A percentile compares a stretch with the other conserved stretches of the same genome.
Evolutionary conservation across 441 rosid genomes (phyloP).

Genomic region (Adansonia rubrostipa): DNA sequence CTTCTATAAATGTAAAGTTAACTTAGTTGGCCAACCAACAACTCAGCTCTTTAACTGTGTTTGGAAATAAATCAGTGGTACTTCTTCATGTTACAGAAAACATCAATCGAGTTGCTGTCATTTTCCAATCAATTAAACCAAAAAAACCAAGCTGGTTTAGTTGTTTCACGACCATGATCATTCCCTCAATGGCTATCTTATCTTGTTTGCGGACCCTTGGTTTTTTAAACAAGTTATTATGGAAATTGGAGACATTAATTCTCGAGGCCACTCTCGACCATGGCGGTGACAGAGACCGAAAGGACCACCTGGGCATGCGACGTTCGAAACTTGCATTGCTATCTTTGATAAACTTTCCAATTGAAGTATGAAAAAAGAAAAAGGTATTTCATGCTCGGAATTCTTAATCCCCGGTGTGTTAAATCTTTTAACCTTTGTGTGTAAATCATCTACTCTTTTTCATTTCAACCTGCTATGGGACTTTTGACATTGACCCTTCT

Average conservation of each 20-base stretch:
- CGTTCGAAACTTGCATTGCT: not conserved
- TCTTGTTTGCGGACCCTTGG: constrained; percentile 14
- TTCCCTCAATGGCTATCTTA: not conserved
- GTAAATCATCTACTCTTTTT: not conserved
- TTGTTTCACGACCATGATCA: constrained; percentile 20
- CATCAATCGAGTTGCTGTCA: constrained; percentile 16
- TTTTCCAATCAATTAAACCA: constrained; percentile 22
- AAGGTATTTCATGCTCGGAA: not conserved
- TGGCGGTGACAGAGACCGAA: not conserved
- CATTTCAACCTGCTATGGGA: not conserved
- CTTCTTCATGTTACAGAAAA: not conserved
- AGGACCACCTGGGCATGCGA: not conserved
- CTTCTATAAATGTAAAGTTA: constrained; percentile 41
- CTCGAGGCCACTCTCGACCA: not conserved
- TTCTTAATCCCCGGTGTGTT: too few species aligned
- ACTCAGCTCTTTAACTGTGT: constrained; percentile 33
- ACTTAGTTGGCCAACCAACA: constrained; percentile 40
- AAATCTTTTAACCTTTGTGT: not conserved
- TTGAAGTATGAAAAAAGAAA: not conserved
- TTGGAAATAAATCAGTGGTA: constrained; percentile 2
- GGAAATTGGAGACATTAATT: not conserved
- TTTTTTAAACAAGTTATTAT: not conserved
- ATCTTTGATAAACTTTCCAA: not conserved
- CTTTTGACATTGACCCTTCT: not conserved
- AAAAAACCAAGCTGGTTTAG: constrained; percentile 27